A percentile compares a stretch with the other conserved stretches of the same genome.
Conservation (phyloP, 2,329 filamentous ascomycete genomes). For the Penicillium sp. region DNA sequence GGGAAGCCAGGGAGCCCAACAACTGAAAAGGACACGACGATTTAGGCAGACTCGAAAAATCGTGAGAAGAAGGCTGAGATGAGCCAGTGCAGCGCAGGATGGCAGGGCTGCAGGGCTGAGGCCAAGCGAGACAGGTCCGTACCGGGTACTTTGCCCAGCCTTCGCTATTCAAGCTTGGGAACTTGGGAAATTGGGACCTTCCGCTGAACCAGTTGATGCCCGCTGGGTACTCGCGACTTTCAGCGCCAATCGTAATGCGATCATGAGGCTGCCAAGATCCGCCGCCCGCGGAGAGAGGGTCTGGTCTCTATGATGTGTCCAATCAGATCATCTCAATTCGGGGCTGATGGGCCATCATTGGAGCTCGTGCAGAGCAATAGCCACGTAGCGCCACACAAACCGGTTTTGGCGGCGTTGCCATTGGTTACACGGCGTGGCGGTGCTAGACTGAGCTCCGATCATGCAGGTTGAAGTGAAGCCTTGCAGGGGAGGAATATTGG, state of each 20-base stretch:
- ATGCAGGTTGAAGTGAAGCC: slow-evolving; percentile 3
- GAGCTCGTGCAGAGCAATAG: slow-evolving; percentile 9
- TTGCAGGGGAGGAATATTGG: neutral
- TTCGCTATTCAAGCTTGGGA: neutral
- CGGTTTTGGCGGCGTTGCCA: slow-evolving; percentile 9
- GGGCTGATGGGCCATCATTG: neutral
- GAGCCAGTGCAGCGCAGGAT: slow-evolving; percentile 11
- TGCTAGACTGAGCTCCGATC: slow-evolving; percentile 13
- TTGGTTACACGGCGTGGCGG: slow-evolving; percentile 21
- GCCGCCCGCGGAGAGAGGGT: slow-evolving; percentile 2
- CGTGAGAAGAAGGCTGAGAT: no score
- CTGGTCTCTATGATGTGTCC: neutral
- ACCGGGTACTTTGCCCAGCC: slow-evolving; percentile 1
- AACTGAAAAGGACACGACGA: neutral
- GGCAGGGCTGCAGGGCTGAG: slow-evolving; percentile 37
- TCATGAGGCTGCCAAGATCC: slow-evolving; percentile 33
- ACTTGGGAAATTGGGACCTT: neutral
- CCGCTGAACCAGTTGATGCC: neutral
- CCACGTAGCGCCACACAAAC: slow-evolving; percentile 31
- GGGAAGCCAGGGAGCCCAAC: slow-evolving; percentile 7
- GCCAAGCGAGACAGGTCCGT: slow-evolving; percentile 28
- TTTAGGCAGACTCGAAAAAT: neutral
- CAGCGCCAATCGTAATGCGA: slow-evolving; percentile 9
- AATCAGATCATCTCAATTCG: slow-evolving; percentile 6
- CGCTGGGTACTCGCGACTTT: slow-evolving; percentile 16